These are phyloP conservation scores for Aspergillus clavatus DNA, from an alignment of 2,329 filamentous ascomycete genomes.

Conservation along the genomic window DNA sequence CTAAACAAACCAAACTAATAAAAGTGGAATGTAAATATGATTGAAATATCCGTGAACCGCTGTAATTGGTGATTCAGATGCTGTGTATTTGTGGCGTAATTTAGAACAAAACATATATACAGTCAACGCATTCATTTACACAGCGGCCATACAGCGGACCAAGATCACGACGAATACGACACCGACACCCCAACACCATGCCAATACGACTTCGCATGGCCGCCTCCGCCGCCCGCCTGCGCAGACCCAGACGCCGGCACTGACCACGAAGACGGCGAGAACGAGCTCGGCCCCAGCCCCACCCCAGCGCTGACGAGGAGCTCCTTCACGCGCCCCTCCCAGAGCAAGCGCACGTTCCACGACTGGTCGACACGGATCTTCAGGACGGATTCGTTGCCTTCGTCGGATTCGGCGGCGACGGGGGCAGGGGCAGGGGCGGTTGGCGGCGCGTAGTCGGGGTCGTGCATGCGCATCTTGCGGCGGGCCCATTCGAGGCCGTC, in stretches of 20 bases:
- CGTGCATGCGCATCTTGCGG: constrained; percentile 31
- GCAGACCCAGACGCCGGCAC: constrained; percentile 19
- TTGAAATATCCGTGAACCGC: not conserved
- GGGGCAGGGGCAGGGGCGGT: no score
- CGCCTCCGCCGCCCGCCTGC: constrained; percentile 25
- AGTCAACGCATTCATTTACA: not conserved
- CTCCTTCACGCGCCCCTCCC: constrained; percentile 91
- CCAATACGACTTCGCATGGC: constrained; percentile 34
- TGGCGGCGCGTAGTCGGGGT: constrained; percentile 16
- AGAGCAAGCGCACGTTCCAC: constrained; percentile 76
- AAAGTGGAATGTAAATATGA: not conserved
- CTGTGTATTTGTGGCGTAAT: not conserved
- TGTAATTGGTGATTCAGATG: no score
- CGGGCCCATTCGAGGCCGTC: constrained; percentile 42
- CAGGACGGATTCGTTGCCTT: constrained; percentile 76
- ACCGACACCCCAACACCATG: constrained; percentile 40
- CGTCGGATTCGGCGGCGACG: constrained; percentile 40
- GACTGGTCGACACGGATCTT: constrained; percentile 89
- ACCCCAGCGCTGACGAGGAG: constrained; percentile 87
- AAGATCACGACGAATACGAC: constrained; percentile 37
- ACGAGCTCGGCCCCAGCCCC: constrained; percentile 61
- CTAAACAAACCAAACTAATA: not conserved
- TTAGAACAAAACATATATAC: not conserved
- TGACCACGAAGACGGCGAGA: constrained; percentile 26
- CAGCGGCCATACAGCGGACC: constrained; percentile 1